Evolutionary conservation across 129 eudicot species (phyloP).

Genomic region (Deinandra increscens): DNA sequence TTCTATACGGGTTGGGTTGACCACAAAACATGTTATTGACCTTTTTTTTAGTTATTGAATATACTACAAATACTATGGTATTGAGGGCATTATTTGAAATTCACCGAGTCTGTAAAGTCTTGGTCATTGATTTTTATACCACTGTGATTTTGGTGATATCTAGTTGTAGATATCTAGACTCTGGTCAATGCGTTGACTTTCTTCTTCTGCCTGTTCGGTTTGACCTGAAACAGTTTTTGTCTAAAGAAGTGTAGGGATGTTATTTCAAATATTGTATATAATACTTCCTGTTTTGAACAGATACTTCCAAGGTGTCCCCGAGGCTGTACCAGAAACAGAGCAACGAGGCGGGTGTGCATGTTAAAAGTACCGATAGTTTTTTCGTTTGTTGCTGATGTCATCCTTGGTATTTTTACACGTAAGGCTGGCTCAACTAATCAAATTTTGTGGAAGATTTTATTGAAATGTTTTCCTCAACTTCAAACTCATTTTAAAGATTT

Average conservation of each 20-base stretch:
- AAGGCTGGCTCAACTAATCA: conserved; percentile 4
- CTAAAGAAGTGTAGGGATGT: not conserved
- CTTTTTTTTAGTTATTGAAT: too few species aligned
- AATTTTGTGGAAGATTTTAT: conserved; percentile 10
- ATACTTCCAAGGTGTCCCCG: conserved; percentile 95
- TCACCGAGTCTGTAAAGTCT: too few species aligned
- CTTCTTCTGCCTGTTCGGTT: too few species aligned
- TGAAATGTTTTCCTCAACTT: conserved; percentile 2
- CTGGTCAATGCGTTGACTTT: too few species aligned
- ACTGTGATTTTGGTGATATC: too few species aligned
- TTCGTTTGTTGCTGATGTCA: conserved; percentile 6
- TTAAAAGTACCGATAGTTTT: conserved; percentile 22
- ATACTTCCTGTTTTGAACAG: conserved; percentile 41
- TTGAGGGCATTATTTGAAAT: too few species aligned
- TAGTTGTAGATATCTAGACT: too few species aligned
- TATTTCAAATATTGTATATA: not conserved
- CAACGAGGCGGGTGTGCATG: conserved; percentile 96
- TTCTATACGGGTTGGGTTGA: too few species aligned
- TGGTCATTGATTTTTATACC: too few species aligned
- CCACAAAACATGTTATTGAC: too few species aligned
- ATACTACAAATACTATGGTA: too few species aligned
- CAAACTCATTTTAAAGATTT: not conserved
- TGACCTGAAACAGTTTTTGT: not conserved
- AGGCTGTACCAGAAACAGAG: conserved; percentile 73
- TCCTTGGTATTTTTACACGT: conserved; percentile 10